A percentile compares a stretch with the other conserved stretches of the same genome.
Conservation (phyloP, 495 filamentous ascomycete species). For the Bathelium albidoporum region DNA sequence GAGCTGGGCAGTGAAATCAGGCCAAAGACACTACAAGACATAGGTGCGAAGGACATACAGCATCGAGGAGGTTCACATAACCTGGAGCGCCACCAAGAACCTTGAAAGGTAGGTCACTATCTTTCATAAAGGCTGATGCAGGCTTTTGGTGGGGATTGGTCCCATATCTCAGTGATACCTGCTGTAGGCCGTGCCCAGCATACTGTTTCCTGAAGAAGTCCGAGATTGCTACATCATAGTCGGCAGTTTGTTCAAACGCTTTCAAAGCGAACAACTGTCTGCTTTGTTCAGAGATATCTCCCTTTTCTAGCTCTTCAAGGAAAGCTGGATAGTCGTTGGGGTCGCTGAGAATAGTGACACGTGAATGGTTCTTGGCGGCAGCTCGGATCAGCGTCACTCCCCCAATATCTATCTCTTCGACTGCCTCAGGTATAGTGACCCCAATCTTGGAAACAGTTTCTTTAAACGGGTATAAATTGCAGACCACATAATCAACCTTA, state of each 20-base stretch:
- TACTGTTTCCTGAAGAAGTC: conserved; percentile 97
- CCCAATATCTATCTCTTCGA: conserved; percentile 97
- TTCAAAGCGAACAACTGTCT: conserved; percentile 85
- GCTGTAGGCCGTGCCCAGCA: conserved; percentile 70
- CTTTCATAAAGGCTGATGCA: conserved; percentile 66
- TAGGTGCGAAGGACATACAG: conserved; percentile 21
- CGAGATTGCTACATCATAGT: conserved; percentile 89
- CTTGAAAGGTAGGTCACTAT: conserved; percentile 81
- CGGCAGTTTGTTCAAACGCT: conserved; percentile 96
- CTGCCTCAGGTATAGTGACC: conserved; percentile 88
- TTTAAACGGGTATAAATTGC: conserved; percentile 98
- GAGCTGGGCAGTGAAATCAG: conserved; percentile 31
- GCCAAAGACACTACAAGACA: not conserved
- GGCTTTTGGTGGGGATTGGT: conserved; percentile 97
- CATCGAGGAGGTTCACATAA: conserved; percentile 94
- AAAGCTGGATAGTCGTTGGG: conserved; percentile 89
- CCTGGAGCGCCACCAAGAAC: conserved; percentile 86
- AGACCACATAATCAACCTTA: conserved; percentile 97
- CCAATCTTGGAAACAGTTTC: conserved; percentile 94
- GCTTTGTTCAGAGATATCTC: conserved; percentile 72
- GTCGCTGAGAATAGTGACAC: conserved; percentile 91
- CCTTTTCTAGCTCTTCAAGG: conserved; percentile 73
- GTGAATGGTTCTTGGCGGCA: conserved; percentile 92
- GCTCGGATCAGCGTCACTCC: conserved; percentile 93
- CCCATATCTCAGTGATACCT: conserved; percentile 82